phyloP scores from a whole-genome alignment of 148 eudicot genomes.

The Limonium bicolor region DNA sequence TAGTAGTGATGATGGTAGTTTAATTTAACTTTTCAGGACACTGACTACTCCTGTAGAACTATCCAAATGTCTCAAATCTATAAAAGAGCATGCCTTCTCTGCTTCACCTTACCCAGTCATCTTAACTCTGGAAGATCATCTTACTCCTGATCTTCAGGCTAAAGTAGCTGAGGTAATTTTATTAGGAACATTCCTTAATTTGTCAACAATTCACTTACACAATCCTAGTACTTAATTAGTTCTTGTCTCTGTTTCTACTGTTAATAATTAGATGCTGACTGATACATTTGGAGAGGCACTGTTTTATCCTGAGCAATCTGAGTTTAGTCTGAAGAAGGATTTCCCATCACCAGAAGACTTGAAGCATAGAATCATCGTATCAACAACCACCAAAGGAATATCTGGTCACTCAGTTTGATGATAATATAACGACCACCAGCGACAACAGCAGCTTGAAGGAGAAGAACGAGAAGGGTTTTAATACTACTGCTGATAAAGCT shows the following conservation, averaged over 20 bases:
- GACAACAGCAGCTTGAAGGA: no score
- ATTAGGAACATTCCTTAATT: no score
- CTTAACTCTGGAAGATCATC: conserved; percentile 60
- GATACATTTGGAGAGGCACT: conserved; percentile 30
- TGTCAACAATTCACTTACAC: neutral
- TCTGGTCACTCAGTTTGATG: no score
- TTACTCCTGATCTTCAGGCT: conserved; percentile 49
- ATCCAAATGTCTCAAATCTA: conserved; percentile 35
- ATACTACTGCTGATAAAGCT: no score
- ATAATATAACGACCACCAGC: no score
- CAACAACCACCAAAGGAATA: conserved; percentile 67
- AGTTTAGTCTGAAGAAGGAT: conserved; percentile 20
- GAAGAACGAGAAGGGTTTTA: no score
- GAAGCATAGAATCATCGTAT: conserved; percentile 32
- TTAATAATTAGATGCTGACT: conserved; percentile 48
- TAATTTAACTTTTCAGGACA: conserved; percentile 25
- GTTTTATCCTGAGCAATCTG: conserved; percentile 30
- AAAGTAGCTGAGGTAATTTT: conserved; percentile 52
- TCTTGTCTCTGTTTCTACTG: neutral
- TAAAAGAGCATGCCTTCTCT: conserved; percentile 41
- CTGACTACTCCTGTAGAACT: conserved; percentile 54
- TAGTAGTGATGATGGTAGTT: no score
- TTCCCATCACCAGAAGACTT: conserved; percentile 61
- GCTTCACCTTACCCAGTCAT: conserved; percentile 63
- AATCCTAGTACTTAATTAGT: neutral